Percentiles rank a stretch among this genome's conserved stretches.
Conservation (phyloP, 2,329 filamentous ascomycete genomes). For the Cladosporium sp. region DNA sequence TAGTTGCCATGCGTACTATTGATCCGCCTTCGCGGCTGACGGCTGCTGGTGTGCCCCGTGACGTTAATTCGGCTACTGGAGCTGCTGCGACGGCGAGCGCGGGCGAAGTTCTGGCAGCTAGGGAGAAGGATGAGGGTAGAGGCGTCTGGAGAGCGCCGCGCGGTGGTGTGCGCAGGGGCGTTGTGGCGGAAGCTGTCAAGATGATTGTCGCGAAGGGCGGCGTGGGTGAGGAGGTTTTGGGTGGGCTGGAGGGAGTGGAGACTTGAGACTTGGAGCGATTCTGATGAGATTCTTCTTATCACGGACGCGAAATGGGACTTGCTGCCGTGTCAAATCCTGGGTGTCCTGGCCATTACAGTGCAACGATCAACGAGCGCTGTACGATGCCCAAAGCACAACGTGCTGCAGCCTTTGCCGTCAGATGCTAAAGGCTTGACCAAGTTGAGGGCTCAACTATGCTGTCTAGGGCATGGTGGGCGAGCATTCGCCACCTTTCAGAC, state of each 20-base stretch:
- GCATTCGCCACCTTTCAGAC: not conserved
- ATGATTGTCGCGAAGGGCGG: slow-evolving; percentile 74
- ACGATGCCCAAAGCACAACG: not conserved
- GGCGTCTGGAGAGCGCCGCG: slow-evolving; percentile 82
- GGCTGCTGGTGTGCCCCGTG: slow-evolving; percentile 49
- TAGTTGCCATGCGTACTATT: slow-evolving; percentile 50
- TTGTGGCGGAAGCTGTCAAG: slow-evolving; percentile 73
- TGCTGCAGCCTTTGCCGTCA: not conserved
- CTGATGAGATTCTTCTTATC: not conserved
- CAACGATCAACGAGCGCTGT: not conserved
- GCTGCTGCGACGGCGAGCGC: slow-evolving; percentile 39
- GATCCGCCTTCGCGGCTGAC: slow-evolving; percentile 53
- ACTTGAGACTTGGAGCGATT: slow-evolving; percentile 28
- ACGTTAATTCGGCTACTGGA: slow-evolving; percentile 48
- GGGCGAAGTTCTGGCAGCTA: slow-evolving; percentile 43
- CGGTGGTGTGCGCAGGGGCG: slow-evolving; percentile 74
- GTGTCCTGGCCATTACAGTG: not conserved
- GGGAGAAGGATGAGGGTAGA: slow-evolving; percentile 51
- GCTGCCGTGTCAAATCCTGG: not conserved
- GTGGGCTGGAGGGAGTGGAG: slow-evolving; percentile 75
- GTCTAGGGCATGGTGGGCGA: not conserved
- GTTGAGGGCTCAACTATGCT: not conserved
- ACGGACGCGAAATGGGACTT: not conserved
- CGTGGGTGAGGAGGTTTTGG: slow-evolving; percentile 82
- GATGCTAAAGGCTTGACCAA: not conserved